Evolutionary conservation across 306 rosid species (phyloP), one percentile per base, ranked within the genome.

Genomic region (Lupinus albus): DNA sequence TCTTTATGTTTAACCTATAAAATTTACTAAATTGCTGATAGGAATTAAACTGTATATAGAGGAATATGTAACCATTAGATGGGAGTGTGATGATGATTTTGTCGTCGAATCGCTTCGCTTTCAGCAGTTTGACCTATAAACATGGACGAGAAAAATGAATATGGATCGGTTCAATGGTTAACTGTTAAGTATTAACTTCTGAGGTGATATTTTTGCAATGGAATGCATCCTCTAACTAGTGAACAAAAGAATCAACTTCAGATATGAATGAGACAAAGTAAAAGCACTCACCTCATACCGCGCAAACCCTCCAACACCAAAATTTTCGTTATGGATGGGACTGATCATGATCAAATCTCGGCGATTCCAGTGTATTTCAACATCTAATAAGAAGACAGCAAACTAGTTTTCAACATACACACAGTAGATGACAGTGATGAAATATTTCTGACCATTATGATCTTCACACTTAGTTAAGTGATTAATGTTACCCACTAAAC

Each of bases 21-120:
- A 14, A 46, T 28, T 12, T 33, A 58, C 21, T 60, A 13, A 33
- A 73, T 11, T 14, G 55, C 46, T 28, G 16, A 56, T 14, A 54
- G 41, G 18, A 70, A 65, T 60, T 15, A 56, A 73, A 50, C 15
- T 3, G 13, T 39, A 73, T 71, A 54, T 61, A 69, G 13, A 61
- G 42, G 83, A 51, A 4, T 61, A 50, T 28, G 72, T 54, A 74
- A 87, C 98, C 96, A 39, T 71, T 93, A 32, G 97, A 81, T 6
- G 97, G 97, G 46, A 89, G 91, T 12, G 84, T 83, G 78, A 93
- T 76, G 75, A 79, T 70, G 73, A 89, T 83, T 71, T 78, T 84
- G 70, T 87, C 95, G 59, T 65, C 51, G 78, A 93, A 87, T 73
- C 80, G 83, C 76, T 86, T 70, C 30, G 51, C 61, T 62, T 84